Base-by-base conservation (phyloP, 2,329 filamentous ascomycete genomes). In the Keithomyces neogunnii region DNA sequence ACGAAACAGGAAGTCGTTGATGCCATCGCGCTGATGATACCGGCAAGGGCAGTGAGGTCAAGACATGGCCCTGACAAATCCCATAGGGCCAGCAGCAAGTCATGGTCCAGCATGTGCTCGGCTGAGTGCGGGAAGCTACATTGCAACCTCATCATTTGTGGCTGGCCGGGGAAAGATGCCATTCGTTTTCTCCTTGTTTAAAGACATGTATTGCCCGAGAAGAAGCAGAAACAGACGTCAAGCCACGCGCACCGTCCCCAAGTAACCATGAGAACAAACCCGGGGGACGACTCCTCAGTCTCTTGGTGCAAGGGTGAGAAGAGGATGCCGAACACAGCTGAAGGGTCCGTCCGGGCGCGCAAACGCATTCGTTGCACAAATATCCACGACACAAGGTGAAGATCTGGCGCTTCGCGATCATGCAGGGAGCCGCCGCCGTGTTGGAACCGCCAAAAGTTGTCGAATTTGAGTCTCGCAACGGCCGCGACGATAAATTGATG, bases 111-210 rank as follows among this genome's bases (percentile, higher is more conserved):
- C 36, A 33, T 10, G 13, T 19, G 5, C 31, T 10, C 13, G 49
- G n/a, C 7, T 32, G 32, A 13, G 26, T 40, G n/a, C 49, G 44
- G 49, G 30, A 47, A 47, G 44, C 46, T 43, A 47, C 49, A 51
- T 51, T 43, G 44, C 49, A 44, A 47, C 35, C 49, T 47, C 49
- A 51, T 33, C 44, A 7, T 19, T 51, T 43, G 44, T 51, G 26
- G 36, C 29, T 51, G 44, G 43, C 29, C 13, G 32, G 28, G 30
- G 5, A 28, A 46, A 31, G 31, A 19, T 45, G 28, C 29, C 10
- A 30, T 45, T 47, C 40, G 45, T 32, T 39, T 38, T 32, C 30
- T 28, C 40, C 40, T 31, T 44, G 40, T 9, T 19, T 10, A 44
- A 30, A 6, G 30, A 29, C 6, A 44, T 44, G 11, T 44, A 10